Evolutionary conservation across 306 rosid species (phyloP), one percentile per base, ranked within the genome.

Genomic region (Dryas alaskensis): DNA sequence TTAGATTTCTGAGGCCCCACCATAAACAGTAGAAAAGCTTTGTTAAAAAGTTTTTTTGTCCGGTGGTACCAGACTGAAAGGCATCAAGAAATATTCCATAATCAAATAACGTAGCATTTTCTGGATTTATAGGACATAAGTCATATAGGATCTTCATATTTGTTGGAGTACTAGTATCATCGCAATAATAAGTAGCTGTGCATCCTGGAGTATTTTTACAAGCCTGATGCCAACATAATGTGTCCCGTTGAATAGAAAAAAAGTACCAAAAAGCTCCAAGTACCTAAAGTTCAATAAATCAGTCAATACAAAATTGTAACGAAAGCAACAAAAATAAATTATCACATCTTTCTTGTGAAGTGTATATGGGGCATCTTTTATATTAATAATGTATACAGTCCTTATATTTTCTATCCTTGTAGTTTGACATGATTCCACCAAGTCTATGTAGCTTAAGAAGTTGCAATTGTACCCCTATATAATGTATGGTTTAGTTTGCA

Each of bases 1-100:
- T 83, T 14, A 83, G 60, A 73, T 83, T 83, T 76, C 50, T 54
- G 12, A 80, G 75, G 9, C 87, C 82, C 87, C 84, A 77, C 84
- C 81, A 84, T 40, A 84, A 77, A 40, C 76, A 59, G 46, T 74
- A 22, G 16, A 74, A 39, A 52, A 77, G 53, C 75, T 80, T 84
- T 55, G 27, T 19, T 3, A 61, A 72, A 53, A 80, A 74, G 52
- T 55, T 52, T 7, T 5, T 40, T 4, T 47, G 31, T 4, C 8
- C 10, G 0, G 39, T 9, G 7, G 13, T 47, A 47, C 63, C 46
- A 6, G 80, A 74, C 12, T 55, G 2, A 14, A 70, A 14, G 0
- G 67, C 37, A 22, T 19, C 58, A 40, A 55, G 63, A 46, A 61
- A 80, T 40, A 75, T 75, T 69, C 84, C 75, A 48, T 69, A 80